Evolutionary conservation across 2,329 filamentous ascomycete genomes (phyloP), one percentile per base, ranked within the genome.

Genomic region (Aquanectria penicillioides): DNA sequence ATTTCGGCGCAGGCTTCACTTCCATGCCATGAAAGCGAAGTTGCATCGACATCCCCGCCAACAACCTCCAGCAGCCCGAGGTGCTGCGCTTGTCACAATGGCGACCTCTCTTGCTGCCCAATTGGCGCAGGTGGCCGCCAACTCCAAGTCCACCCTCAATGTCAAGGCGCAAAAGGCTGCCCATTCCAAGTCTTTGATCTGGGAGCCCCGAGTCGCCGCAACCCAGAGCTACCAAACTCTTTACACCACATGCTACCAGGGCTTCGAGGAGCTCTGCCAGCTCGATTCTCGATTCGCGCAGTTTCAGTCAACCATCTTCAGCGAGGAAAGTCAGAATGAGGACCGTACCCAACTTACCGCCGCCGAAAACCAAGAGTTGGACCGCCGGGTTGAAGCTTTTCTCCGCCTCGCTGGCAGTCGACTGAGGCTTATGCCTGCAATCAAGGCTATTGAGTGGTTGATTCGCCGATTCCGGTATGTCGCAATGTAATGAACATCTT

Each of bases 361-460:
- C 25, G 82, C 84, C 59, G 92, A 98, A 74, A 98, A 97, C 78
- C 83, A 86, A 65, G 90, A 93, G 71, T 81, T 99, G 54, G 87
- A 97, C 75, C 82, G 80, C 46, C 89, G 89, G 55, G 78, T 98
- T 54, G 91, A 96, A 68, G 85, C 87, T 12, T 99, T 98, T 73
- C 80, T 99, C 65, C 90, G 89, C 26, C 82, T 98, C 12, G 88
- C 91, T 10, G 90, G 92, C 18, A 87, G 89, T 22, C 86, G 90
- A 34, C 74, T 99, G 65, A 83, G 94, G 63, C 81, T 99, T 26
- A 93, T 90, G 79, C 94, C 95, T 34, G 93, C 92, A 1, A 86
- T 97, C 51, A 97, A 96, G 77, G 89, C 94, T 13, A 83, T 98
- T 31, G 96, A 99, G 80, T 99, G 95, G 95, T 84, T 99, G 41